These are phyloP conservation scores for Flammula alnicola DNA, from an alignment of 1,284 basidiomycete species.

Conservation along the genomic window DNA sequence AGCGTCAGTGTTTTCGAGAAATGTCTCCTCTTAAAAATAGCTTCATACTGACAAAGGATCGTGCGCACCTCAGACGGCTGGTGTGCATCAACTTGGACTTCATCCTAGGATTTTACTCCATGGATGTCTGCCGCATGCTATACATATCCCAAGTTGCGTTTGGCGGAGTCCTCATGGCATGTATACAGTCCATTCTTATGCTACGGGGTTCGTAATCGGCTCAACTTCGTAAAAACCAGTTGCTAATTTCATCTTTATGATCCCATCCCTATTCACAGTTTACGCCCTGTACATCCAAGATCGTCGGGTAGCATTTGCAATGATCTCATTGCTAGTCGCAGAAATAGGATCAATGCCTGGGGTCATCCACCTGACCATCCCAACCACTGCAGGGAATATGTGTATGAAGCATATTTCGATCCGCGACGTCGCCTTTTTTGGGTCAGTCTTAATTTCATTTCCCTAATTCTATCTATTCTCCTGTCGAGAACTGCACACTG, in stretches of 20 bases:
- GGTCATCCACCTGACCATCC: conserved; percentile 19
- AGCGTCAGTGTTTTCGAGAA: conserved; percentile 15
- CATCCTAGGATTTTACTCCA: conserved; percentile 8
- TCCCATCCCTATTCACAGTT: conserved; percentile 12
- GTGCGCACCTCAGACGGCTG: conserved; percentile 13
- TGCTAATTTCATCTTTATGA: background rate
- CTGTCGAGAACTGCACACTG: background rate
- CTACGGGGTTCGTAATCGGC: conserved; percentile 13
- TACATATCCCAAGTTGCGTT: conserved; percentile 20
- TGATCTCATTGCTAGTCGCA: conserved; percentile 21
- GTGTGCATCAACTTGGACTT: conserved; percentile 17
- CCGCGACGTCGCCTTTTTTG: conserved; percentile 22
- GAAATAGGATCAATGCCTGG: conserved; percentile 24
- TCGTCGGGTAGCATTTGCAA: conserved; percentile 20
- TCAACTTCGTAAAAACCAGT: too few relatives aligned
- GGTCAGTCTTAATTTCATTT: conserved; percentile 13
- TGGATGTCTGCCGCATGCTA: conserved; percentile 19
- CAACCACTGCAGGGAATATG: conserved; percentile 16
- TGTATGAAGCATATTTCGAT: conserved; percentile 23
- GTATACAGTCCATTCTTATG: conserved; percentile 23
- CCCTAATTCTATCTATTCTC: background rate
- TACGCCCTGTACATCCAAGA: conserved; percentile 24
- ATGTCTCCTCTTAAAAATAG: conserved; percentile 4
- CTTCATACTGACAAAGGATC: background rate
- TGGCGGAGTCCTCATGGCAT: conserved; percentile 23